Conservation (phyloP, 2,329 filamentous ascomycete species). For the Exophiala bonariae region DNA sequence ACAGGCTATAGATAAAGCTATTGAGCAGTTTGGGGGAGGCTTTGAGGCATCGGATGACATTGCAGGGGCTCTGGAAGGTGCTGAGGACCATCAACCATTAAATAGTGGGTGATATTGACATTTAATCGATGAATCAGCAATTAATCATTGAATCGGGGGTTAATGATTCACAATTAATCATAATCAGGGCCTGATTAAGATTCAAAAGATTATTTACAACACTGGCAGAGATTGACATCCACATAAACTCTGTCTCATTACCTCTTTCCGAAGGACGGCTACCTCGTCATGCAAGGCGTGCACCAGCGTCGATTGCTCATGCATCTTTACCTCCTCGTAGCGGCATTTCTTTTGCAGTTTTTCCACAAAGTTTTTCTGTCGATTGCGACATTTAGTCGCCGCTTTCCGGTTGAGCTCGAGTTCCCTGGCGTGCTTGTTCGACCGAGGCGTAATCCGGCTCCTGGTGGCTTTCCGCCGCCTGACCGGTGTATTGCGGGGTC, state of each 20-base stretch:
- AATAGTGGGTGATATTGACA: too few relatives aligned
- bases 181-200: too few relatives aligned
- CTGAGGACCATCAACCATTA: too few relatives aligned
- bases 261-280: conserved; percentile 15
- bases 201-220: too few relatives aligned
- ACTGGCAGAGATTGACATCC: conserved; percentile 8
- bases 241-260: conserved; percentile 20
- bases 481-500: conserved; percentile 13
- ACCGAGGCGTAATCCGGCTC: conserved; percentile 16
- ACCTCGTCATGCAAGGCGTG: conserved; percentile 22
- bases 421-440: conserved; percentile 21
- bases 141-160: too few relatives aligned
- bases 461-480: conserved; percentile 8
- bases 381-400: conserved; percentile 21
- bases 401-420: conserved; percentile 23
- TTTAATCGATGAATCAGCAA: too few relatives aligned
- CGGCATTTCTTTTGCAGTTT: conserved; percentile 18
- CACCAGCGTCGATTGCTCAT: conserved; percentile 19
- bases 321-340: conserved; percentile 20
- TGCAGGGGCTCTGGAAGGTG: too few relatives aligned
- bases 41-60: too few relatives aligned
- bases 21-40: too few relatives aligned
- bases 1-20: too few relatives aligned
- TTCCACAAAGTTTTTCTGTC: conserved; percentile 19
- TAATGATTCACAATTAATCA: too few relatives aligned